These are phyloP conservation scores for Ammopiptanthus mongolicus DNA, from an alignment of 306 rosid species.

Conservation along the genomic window DNA sequence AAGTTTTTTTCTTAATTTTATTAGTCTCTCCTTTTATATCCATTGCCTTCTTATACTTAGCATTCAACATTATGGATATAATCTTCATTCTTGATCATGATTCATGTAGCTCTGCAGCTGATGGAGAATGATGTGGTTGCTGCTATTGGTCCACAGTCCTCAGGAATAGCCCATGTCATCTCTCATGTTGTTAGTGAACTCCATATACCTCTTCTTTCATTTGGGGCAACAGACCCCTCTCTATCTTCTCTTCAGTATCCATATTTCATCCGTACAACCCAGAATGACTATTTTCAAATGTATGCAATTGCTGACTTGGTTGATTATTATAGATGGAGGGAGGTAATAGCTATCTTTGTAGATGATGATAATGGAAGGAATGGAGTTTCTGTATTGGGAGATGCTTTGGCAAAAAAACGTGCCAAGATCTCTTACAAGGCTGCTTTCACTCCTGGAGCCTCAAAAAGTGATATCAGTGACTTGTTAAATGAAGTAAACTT, in stretches of 20 bases:
- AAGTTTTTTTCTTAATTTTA: background rate
- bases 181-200: conserved; percentile 89
- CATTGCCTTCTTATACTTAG: background rate
- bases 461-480: conserved; percentile 35
- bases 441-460: conserved; percentile 59
- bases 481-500: conserved; percentile 66
- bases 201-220: conserved; percentile 83
- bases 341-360: conserved; percentile 75
- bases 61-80: background rate
- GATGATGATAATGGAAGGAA: conserved; percentile 92
- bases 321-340: conserved; percentile 62
- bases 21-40: background rate
- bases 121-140: conserved; percentile 70
- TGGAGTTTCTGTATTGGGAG: conserved; percentile 72
- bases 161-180: conserved; percentile 84
- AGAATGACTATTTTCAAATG: conserved; percentile 77
- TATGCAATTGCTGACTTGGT: conserved; percentile 74
- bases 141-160: conserved; percentile 89
- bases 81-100: conserved; percentile 20
- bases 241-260: conserved; percentile 79
- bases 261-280: conserved; percentile 72
- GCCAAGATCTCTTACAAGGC: conserved; percentile 78
- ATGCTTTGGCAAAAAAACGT: conserved; percentile 70
- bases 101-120: conserved; percentile 86
- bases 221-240: conserved; percentile 85